A percentile compares a stretch with the other conserved stretches of the same genome.
phyloP scores from a whole-genome alignment of 176 grass and related monocot species.

The Musa troglodytarum region DNA sequence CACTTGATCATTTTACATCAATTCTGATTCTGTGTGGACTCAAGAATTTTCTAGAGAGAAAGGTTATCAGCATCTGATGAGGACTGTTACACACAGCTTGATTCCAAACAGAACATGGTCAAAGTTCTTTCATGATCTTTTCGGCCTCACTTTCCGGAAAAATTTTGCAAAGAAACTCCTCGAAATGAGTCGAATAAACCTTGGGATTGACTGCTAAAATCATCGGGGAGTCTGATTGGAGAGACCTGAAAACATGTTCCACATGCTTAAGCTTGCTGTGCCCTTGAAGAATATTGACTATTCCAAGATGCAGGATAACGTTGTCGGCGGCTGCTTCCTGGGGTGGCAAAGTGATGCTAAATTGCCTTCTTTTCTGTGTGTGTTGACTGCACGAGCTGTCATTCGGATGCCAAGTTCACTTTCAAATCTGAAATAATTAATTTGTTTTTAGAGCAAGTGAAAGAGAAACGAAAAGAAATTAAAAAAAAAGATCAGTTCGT shows the following conservation, averaged over 20 bases:
- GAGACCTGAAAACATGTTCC: constrained; percentile 5
- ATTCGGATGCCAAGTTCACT: background rate
- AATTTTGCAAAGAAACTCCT: constrained; percentile 1
- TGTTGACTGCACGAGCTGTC: background rate
- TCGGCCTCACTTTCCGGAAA: background rate
- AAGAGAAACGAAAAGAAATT: background rate
- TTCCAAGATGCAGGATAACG: constrained; percentile 1
- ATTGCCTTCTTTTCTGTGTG: background rate
- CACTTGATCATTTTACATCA: too few relatives aligned
- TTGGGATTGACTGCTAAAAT: background rate
- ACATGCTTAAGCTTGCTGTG: background rate
- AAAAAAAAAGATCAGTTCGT: too few relatives aligned
- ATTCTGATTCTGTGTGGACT: too few relatives aligned
- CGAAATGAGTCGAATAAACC: constrained; percentile 1
- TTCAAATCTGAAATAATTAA: background rate
- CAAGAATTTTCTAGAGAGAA: too few relatives aligned
- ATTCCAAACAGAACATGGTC: too few relatives aligned
- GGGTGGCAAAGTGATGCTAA: background rate
- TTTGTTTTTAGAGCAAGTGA: background rate
- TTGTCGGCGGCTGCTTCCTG: constrained; percentile 2
- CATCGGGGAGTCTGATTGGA: background rate
- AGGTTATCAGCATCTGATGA: too few relatives aligned
- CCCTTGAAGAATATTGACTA: constrained; percentile 12
- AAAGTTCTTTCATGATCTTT: too few relatives aligned
- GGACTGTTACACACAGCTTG: too few relatives aligned